phyloP scores from a whole-genome alignment of 2,329 filamentous ascomycete genomes.

The Botryotinia convoluta region DNA sequence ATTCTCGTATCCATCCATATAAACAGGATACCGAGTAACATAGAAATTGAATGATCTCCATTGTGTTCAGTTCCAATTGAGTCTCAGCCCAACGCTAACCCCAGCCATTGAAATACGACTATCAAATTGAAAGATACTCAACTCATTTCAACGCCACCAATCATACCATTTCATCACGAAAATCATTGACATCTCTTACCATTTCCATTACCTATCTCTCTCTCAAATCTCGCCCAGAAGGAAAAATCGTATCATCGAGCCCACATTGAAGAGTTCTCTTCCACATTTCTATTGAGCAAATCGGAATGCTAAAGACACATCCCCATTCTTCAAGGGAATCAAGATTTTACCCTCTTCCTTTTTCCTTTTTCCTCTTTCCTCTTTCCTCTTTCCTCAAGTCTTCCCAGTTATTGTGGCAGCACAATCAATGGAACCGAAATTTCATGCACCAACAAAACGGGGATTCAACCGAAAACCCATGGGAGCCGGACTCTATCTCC shows the following conservation, averaged over 20 bases:
- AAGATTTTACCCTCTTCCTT: background rate
- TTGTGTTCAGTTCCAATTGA: background rate
- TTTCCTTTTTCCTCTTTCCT: background rate
- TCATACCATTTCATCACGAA: constrained; percentile 11
- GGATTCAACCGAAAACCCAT: constrained; percentile 6
- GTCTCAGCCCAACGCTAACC: constrained; percentile 5
- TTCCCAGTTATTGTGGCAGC: background rate
- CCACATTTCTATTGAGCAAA: background rate
- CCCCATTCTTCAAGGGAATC: background rate
- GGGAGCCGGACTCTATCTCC: constrained; percentile 7
- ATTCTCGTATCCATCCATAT: constrained; percentile 11
- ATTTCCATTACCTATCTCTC: constrained; percentile 5
- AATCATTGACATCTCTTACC: background rate
- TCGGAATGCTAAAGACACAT: background rate
- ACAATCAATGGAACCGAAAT: background rate
- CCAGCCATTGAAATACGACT: background rate
- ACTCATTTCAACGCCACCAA: constrained; percentile 6
- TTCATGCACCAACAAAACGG: constrained; percentile 5
- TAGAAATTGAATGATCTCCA: background rate
- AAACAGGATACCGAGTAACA: constrained; percentile 1
- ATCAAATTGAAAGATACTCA: background rate
- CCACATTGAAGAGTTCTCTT: background rate
- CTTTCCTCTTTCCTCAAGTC: background rate
- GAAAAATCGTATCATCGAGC: background rate
- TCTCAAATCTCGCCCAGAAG: background rate